Evolutionary conservation across 2,329 filamentous ascomycete genomes (phyloP), one percentile per base, ranked within the genome.

Genomic region (Madurella mycetomatis): DNA sequence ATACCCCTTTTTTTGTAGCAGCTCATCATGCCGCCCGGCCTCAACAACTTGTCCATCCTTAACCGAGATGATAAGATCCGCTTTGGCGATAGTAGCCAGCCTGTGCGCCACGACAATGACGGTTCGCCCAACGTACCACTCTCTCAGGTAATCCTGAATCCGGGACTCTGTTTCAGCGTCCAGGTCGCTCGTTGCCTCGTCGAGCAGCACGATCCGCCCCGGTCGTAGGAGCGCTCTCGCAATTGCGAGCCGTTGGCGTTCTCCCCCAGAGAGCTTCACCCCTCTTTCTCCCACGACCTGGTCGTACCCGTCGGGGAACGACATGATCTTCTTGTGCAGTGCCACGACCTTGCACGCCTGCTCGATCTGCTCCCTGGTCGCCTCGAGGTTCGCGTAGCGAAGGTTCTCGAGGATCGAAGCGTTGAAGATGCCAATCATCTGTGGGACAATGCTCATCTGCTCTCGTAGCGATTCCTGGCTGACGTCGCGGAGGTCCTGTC

Each of bases 381-480:
- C 83, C n/a, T 77, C 74, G 1, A 82, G 76, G 11, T 77, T 76
- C 1, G 82, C 82, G 65, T 87, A 88, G 2, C 77, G 76, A 19
- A 88, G 71, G 62, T 88, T 88, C 16, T 86, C 78, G 64, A 83
- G 76, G 41, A 88, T 78, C 1, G 81, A 80, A 32, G 78, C 76
- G 64, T 87, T 84, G 71, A 88, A 87, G 9, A 88, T 71, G 0
- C 78, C 72, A 0, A 84, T 79, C 56, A 85, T 81, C 66, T 88
- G 82, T 2, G 84, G 84, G 0, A 87, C 84, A 12, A 86, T 75
- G 17, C 83, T 84, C 25, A 88, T 76, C 2, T 74, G 72, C 17
- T 81, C 75, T 9, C 84, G 76, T 2, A 88, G 70, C 44, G 78
- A 83, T 52, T 76, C 72, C 13, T 85, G 71, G 0, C 77, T 82